Evolutionary conservation across 2,329 filamentous ascomycete species (phyloP).

Genomic region (Botrytis hyacinthi): DNA sequence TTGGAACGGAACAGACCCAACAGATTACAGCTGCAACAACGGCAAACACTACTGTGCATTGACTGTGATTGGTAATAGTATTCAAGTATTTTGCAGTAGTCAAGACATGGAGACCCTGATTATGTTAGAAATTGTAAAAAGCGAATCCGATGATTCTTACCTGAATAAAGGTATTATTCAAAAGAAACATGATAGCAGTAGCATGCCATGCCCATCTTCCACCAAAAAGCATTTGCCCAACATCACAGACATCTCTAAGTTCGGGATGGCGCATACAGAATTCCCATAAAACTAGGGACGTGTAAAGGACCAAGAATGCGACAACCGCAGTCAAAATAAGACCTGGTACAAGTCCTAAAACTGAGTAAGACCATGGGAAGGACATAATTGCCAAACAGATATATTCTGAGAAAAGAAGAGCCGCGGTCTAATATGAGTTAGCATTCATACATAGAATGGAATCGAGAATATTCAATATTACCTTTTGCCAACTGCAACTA

Average conservation of each 20-base stretch:
- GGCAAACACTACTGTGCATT: constrained; percentile 79
- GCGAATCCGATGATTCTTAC: constrained; percentile 41
- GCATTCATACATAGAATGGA: neutral
- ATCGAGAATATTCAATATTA: constrained; percentile 43
- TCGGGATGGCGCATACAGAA: constrained; percentile 91
- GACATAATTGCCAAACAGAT: constrained; percentile 94
- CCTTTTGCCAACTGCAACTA: constrained; percentile 88
- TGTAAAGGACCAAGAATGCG: constrained; percentile 79
- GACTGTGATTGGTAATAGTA: constrained; percentile 71
- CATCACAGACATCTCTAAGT: constrained; percentile 88
- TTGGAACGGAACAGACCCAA: constrained; percentile 75
- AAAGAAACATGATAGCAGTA: constrained; percentile 80
- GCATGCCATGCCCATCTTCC: constrained; percentile 70
- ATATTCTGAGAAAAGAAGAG: constrained; percentile 89
- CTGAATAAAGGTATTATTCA: constrained; percentile 93
- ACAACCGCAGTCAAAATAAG: constrained; percentile 79
- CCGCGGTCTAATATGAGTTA: constrained; percentile 61
- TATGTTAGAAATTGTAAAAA: neutral
- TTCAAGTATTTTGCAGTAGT: constrained; percentile 86
- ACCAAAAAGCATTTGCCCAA: constrained; percentile 95
- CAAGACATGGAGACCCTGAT: constrained; percentile 73
- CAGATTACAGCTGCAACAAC: constrained; percentile 72
- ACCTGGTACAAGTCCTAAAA: constrained; percentile 82
- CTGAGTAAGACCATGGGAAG: constrained; percentile 88
- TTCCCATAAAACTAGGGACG: constrained; percentile 68